Base-by-base conservation (phyloP, 1,284 basidiomycete genomes). In the Apiotrichum laibachii region DNA sequence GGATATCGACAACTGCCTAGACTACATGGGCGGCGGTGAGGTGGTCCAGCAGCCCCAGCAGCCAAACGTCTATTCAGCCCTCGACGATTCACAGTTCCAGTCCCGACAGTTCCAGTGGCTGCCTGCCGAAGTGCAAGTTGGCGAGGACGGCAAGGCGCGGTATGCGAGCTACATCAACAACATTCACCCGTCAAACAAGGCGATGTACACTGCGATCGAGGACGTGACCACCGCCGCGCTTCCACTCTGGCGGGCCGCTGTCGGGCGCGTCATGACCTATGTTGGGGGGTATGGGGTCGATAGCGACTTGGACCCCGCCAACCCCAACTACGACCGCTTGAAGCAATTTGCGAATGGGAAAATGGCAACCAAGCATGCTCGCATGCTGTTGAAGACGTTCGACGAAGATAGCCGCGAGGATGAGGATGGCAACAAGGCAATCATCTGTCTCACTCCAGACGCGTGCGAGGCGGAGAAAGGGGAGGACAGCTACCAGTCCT, bases 151-250 rank as follows among this genome's bases (percentile, higher is more conserved):
- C 16, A 39, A 34, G 35, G 11, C 43, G 4, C 19, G 16, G 15
- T 33, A 45, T 15, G 18, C 43, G 21, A 59, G 57, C 57, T 59
- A 59, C 53, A 59, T 59, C 57, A 59, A 59, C 50, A 59, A 59
- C 45, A 39, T 51, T 31, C 57, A 59, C 50, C 57, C 57, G 2
- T 49, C 48, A 1, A 0, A 50, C n/a, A 34, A 59, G 18, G 57
- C 21, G 37, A 53, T 56, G 42, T 55, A 55, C 53, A 19, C 6
- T 11, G 40, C 26, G 26, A 22, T 47, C 31, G 52, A 43, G 16
- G 40, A 18, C 5, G 31, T 53, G n/a, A 42, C 46, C 11, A 21
- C 26, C 40, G 10, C 10, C 16, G 16, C 48, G 5, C 31, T 56
- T 7, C 55, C 55, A 3, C 18, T 50, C 16, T 22, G 43, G 15